Base-by-base conservation (phyloP, 345 rosid genomes). In the Ceriops zippeliana region DNA sequence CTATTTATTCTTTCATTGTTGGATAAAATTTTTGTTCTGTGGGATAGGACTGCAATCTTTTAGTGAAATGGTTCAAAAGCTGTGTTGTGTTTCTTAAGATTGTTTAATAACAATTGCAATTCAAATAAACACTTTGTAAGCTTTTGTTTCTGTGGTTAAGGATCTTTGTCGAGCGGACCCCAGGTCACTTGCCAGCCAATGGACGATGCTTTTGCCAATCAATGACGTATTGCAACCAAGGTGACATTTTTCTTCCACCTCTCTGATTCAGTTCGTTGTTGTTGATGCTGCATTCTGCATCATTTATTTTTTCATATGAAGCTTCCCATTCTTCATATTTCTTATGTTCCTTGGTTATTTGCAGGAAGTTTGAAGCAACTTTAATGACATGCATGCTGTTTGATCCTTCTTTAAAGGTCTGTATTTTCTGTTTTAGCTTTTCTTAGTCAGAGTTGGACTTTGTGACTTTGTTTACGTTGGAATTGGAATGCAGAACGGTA, bases 91-190 rank as follows among this genome's bases (percentile, higher is more conserved):
- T 28, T 54, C 21, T 53, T 54, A 8, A 1, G 52, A 64, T 24
- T 67, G 46, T 24, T 56, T 53, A 57, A 42, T 74, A 21, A 26
- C 63, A 32, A 6, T 15, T 52, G 9, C 31, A 59, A 53, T 31
- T 31, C 70, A 46, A 58, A 63, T 63, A 17, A 24, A 31, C 58
- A 27, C 27, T 20, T 20, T 54, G 65, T 62, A 31, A 58, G 31
- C 35, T 60, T 37, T 49, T 70, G 60, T 47, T 73, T 75, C 66
- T 70, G 69, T 75, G 63, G 51, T 52, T 37, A 63, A 93, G 98
- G 97, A 89, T 80, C 90, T 89, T 73, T 93, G 97, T 74, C 90
- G 83, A 81, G 91, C 88, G 78, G 97, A 93, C 82, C 86, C 90
- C 63, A 93, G 86, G 79, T 85, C 97, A 68, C 89, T 93, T 77